Evolutionary conservation across 1,139 yeast genomes (phyloP), one percentile per base, ranked within the genome.

Genomic region (Debaryomyces udenii): DNA sequence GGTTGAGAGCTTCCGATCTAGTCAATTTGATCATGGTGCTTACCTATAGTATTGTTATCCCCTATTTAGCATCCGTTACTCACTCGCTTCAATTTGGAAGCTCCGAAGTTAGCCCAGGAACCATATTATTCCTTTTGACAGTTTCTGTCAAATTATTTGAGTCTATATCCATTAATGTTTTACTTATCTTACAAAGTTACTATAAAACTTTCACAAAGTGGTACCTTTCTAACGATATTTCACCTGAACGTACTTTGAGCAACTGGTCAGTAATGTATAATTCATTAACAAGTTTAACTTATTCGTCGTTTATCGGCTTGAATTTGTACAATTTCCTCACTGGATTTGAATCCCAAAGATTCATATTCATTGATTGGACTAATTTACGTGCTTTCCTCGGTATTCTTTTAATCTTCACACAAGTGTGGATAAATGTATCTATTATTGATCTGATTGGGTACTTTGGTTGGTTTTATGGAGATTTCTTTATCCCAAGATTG

Each of bases 401-500:
- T 3, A 45, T 57, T 0, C 62, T 76, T 49, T 66, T 86, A 35
- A 68, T 85, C 15, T 56, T 75, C 9, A 69, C 89, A 32, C 96
- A 87, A 55, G 59, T 77, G 20, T 82, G 91, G 87, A 85, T 90
- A 30, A 81, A 86, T 51, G 57, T 73, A 27, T 86, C 90, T 13
- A 86, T 87, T 31, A 75, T 83, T 50, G 81, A 81, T 42, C 83
- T 88, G 48, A 80, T 87, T 50, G 94, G 94, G 3, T 86, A 85
- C 48, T 86, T 84, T 61, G 95, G 96, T 11, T 87, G 95, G 95
- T 87, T 86, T 56, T 87, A 85, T 58, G 96, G 96, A 44, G 96
- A 87, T 59, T 87, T 87, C 63, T 87, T 87, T 61, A 71, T 86
- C 50, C 83, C 87, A 27, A 68, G 61, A 40, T 62, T 68, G 9